phyloP scores from a whole-genome alignment of 2,329 filamentous ascomycete genomes.

The Apiospora arundinis region DNA sequence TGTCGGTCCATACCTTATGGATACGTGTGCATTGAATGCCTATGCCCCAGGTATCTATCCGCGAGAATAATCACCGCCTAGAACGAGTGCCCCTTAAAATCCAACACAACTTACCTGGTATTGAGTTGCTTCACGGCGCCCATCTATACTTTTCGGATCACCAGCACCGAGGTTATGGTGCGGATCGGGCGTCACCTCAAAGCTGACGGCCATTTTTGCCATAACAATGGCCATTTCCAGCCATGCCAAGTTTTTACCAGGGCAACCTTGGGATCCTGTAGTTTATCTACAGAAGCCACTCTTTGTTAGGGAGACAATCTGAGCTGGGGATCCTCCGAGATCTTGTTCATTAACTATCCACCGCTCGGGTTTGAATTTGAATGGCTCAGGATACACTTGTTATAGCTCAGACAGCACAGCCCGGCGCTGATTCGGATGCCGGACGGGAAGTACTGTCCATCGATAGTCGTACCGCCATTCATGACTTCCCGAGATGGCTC shows the following conservation, averaged over 20 bases:
- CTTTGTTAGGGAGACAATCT: no score
- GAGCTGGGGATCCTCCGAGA: neutral
- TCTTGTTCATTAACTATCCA: neutral
- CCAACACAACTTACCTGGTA: neutral
- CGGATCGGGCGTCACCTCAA: no score
- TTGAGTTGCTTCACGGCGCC: conserved; percentile 15
- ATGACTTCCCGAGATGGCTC: conserved; percentile 1
- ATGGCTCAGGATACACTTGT: neutral
- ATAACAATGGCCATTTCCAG: no score
- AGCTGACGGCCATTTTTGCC: no score
- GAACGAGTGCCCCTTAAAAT: neutral
- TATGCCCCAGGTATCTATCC: neutral
- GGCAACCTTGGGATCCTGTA: no score
- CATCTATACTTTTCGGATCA: no score
- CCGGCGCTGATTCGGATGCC: neutral
- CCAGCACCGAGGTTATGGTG: no score
- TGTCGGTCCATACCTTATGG: conserved; percentile 23
- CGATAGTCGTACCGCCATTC: neutral
- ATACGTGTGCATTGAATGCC: conserved; percentile 18
- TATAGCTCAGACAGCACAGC: neutral
- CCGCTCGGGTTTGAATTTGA: neutral
- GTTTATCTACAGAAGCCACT: no score
- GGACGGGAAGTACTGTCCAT: conserved; percentile 1
- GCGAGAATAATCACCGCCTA: neutral
- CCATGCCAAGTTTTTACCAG: no score